A percentile compares a stretch with the other conserved stretches of the same genome.
Conservation (phyloP, 352 stramenopile genomes). For the Lagenidium giganteum region DNA sequence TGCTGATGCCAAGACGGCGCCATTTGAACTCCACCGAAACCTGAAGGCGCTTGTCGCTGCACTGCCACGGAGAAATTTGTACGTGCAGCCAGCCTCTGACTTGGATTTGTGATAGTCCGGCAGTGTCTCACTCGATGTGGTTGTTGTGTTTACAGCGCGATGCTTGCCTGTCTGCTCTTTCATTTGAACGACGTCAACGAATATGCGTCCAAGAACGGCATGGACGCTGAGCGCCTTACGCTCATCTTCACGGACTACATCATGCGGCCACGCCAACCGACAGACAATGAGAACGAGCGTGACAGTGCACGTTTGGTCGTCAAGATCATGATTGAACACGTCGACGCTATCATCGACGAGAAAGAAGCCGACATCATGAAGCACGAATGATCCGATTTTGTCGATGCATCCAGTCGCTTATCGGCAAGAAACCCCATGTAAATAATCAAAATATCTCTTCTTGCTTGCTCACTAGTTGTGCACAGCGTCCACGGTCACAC, state of each 20-base stretch:
- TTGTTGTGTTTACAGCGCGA: constrained; percentile 24
- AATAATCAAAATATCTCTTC: too few relatives aligned
- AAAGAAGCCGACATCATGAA: constrained; percentile 53
- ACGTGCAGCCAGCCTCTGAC: constrained; percentile 6
- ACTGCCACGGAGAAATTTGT: constrained; percentile 67
- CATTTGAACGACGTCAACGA: constrained; percentile 80
- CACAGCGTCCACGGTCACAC: too few relatives aligned
- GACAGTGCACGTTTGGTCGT: constrained; percentile 29
- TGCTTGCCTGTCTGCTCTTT: constrained; percentile 71
- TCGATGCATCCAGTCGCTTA: too few relatives aligned
- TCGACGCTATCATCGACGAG: constrained; percentile 73
- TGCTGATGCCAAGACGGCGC: constrained; percentile 24
- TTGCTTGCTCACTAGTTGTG: too few relatives aligned
- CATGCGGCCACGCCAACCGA: constrained; percentile 24
- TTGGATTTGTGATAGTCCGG: background rate
- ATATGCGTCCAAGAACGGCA: constrained; percentile 71
- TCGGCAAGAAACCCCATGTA: too few relatives aligned
- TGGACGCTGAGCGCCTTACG: constrained; percentile 53
- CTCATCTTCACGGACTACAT: constrained; percentile 49
- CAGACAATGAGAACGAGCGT: constrained; percentile 9
- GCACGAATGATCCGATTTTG: constrained; percentile 15
- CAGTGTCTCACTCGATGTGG: background rate
- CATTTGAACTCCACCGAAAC: constrained; percentile 51
- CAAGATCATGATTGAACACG: constrained; percentile 66
- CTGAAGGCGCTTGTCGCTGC: constrained; percentile 51